A percentile compares a stretch with the other conserved stretches of the same genome.
These are phyloP conservation scores for Hypoxylon lienhwacheense DNA, from an alignment of 495 filamentous ascomycete genomes.

Conservation along the genomic window DNA sequence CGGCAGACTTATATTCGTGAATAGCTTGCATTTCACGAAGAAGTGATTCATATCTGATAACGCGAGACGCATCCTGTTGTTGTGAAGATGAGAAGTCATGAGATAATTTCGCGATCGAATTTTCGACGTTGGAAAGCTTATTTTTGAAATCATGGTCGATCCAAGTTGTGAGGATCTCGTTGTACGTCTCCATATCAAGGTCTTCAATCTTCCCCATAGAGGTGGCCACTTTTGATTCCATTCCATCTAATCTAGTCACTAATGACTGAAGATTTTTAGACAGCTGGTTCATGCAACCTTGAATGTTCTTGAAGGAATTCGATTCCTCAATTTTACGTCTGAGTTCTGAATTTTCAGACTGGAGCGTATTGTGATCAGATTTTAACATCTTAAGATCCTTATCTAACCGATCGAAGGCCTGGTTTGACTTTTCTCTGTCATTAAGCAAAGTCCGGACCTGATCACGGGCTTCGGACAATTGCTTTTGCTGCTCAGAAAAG, in stretches of 20 bases:
- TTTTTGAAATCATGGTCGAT: constrained; percentile 31
- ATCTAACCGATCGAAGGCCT: constrained; percentile 11
- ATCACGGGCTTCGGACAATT: constrained; percentile 9
- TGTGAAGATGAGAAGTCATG: constrained; percentile 7
- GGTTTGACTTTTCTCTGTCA: constrained; percentile 4
- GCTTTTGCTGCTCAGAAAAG: constrained; percentile 21
- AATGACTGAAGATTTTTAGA: constrained; percentile 11
- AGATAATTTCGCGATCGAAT: neutral
- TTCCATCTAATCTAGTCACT: constrained; percentile 3
- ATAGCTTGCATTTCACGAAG: constrained; percentile 1
- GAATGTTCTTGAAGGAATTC: neutral
- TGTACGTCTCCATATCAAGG: constrained; percentile 29
- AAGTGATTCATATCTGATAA: constrained; percentile 4
- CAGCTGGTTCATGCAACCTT: constrained; percentile 1
- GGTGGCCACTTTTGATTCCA: constrained; percentile 4
- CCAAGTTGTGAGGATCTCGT: constrained; percentile 33
- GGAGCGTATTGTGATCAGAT: constrained; percentile 6
- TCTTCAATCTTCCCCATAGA: constrained; percentile 29
- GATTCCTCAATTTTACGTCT: constrained; percentile 1
- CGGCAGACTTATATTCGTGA: neutral
- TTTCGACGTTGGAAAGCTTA: constrained; percentile 15
- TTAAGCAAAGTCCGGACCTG: constrained; percentile 22
- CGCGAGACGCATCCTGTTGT: neutral
- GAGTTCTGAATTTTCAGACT: constrained; percentile 21
- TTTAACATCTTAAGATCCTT: constrained; percentile 14